phyloP scores from a whole-genome alignment of 345 rosid genomes.

The Linum trigynum region DNA sequence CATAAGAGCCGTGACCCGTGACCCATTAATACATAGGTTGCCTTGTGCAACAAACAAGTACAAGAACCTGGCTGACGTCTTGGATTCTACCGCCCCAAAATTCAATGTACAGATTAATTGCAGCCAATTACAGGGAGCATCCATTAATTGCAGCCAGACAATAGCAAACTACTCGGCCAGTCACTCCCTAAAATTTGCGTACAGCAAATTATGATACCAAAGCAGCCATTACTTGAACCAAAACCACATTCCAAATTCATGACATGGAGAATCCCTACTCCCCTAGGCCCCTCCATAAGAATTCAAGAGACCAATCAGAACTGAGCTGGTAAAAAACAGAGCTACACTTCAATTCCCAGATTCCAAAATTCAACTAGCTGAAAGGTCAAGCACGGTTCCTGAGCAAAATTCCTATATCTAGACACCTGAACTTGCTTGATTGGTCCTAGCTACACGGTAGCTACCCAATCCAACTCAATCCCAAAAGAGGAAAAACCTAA shows the following conservation, averaged over 20 bases:
- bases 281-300: too few relatives aligned
- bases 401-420: neutral
- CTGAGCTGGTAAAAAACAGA: too few relatives aligned
- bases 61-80: neutral
- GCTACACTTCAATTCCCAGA: too few relatives aligned
- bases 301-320: too few relatives aligned
- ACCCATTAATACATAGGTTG: too few relatives aligned
- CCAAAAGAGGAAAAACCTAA: neutral
- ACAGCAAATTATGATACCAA: neutral
- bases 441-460: neutral
- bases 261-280: too few relatives aligned
- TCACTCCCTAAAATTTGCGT: neutral
- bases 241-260: too few relatives aligned
- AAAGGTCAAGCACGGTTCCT: neutral
- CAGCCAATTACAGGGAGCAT: neutral
- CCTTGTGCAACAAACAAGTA: neutral
- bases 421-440: neutral
- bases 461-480: neutral
- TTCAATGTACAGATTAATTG: too few relatives aligned
- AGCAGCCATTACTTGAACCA: neutral
- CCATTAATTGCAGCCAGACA: neutral
- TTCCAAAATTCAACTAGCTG: neutral
- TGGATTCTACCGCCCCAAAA: too few relatives aligned
- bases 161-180: neutral
- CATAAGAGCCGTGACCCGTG: too few relatives aligned